Evolutionary conservation across 495 filamentous ascomycete species (phyloP).

Genomic region (Penicillium daleae): DNA sequence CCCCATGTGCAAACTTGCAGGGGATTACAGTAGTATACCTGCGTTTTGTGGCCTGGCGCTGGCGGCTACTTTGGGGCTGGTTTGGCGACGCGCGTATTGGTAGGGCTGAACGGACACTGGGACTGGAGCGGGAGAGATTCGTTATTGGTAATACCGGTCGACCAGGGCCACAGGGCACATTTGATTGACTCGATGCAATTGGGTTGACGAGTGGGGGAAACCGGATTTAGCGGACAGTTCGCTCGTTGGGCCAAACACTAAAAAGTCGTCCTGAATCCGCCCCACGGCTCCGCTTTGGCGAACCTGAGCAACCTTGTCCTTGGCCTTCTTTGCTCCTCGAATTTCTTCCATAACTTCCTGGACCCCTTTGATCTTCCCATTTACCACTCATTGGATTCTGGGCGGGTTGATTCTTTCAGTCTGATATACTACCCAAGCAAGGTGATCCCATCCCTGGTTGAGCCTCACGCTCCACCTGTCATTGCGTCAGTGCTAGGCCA

Average conservation of each 20-base stretch:
- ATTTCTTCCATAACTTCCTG: not conserved
- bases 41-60: too few relatives aligned
- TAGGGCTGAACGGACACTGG: not conserved
- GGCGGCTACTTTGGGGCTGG: not conserved
- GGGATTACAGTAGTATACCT: too few relatives aligned
- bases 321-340: constrained; percentile 9
- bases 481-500: constrained; percentile 36
- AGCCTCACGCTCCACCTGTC: not conserved
- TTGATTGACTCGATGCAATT: not conserved
- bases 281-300: constrained; percentile 37
- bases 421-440: constrained; percentile 2
- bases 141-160: not conserved
- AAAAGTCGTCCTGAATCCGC: constrained; percentile 27
- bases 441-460: constrained; percentile 10
- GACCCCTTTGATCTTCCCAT: not conserved
- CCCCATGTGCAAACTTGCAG: too few relatives aligned
- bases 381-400: not conserved
- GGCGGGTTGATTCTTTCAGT: not conserved
- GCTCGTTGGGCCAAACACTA: constrained; percentile 12
- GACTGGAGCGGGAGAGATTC: not conserved
- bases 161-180: not conserved
- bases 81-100: not conserved
- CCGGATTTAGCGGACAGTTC: not conserved
- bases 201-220: constrained; percentile 1
- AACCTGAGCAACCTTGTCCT: constrained; percentile 13